These are phyloP conservation scores for Eucommia ulmoides DNA, from an alignment of 257 asterid species.

Conservation along the genomic window DNA sequence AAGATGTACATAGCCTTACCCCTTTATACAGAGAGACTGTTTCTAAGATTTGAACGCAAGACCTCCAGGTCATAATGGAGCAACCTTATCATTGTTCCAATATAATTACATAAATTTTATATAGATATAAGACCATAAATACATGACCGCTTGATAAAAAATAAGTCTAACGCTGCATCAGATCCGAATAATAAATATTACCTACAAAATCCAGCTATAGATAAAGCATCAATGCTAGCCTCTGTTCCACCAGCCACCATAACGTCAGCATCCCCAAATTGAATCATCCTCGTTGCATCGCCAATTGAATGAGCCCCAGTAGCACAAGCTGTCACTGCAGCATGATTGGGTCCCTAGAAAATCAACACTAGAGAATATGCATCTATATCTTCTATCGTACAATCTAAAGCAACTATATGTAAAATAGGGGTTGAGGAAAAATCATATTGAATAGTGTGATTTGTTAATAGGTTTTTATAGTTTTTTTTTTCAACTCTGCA, in stretches of 20 bases:
- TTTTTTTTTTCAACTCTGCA: too few relatives aligned
- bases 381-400: constrained; percentile 13
- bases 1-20: too few relatives aligned
- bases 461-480: not conserved
- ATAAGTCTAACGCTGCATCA: too few relatives aligned
- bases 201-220: constrained; percentile 97
- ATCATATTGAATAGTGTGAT: not conserved
- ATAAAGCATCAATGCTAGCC: constrained; percentile 94
- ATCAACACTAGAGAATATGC: constrained; percentile 37
- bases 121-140: too few relatives aligned
- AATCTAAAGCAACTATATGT: not conserved
- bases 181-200: constrained; percentile 25
- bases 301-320: constrained; percentile 97
- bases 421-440: not conserved
- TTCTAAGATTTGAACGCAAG: too few relatives aligned
- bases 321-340: constrained; percentile 99
- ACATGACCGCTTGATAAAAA: too few relatives aligned
- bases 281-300: constrained; percentile 95
- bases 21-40: too few relatives aligned
- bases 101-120: too few relatives aligned
- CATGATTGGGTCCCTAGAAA: constrained; percentile 98
- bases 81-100: too few relatives aligned
- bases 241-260: constrained; percentile 99
- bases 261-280: constrained; percentile 89
- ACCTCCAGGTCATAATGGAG: too few relatives aligned